Conservation (phyloP, 176 grass and related monocot species). For the Eragrostis nindensis region DNA sequence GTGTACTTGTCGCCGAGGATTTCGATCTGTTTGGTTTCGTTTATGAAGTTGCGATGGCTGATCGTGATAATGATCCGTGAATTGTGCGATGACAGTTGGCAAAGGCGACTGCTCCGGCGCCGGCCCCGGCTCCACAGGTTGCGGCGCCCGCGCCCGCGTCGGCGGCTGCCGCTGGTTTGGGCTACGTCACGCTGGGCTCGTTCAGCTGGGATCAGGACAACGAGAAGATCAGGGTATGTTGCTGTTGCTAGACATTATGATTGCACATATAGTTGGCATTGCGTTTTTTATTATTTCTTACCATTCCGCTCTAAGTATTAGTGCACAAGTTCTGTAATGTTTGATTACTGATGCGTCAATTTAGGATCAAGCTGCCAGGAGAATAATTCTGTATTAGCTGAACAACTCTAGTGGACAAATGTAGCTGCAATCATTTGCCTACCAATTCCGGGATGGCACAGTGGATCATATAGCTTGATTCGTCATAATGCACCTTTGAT, state of each 20-base stretch:
- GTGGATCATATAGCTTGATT: neutral
- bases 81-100: conserved; percentile 41
- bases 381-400: neutral
- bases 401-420: neutral
- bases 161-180: conserved; percentile 24
- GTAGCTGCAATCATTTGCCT: too few relatives aligned
- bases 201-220: conserved; percentile 96
- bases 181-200: conserved; percentile 69
- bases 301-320: neutral
- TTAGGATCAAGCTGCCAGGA: neutral
- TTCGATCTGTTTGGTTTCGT: neutral
- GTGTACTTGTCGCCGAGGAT: neutral
- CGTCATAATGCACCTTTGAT: neutral
- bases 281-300: neutral
- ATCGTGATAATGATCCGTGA: neutral
- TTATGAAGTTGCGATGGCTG: neutral
- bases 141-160: conserved; percentile 6
- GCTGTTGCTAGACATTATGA: neutral
- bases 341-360: neutral
- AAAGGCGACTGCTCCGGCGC: conserved; percentile 9
- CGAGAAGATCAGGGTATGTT: conserved; percentile 82
- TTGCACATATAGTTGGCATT: neutral
- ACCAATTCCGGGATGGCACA: neutral
- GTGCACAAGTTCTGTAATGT: neutral
- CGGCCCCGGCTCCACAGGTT: conserved; percentile 32